These are phyloP conservation scores for Penicillium egyptiacum DNA, from an alignment of 495 filamentous ascomycete genomes.

Conservation along the genomic window DNA sequence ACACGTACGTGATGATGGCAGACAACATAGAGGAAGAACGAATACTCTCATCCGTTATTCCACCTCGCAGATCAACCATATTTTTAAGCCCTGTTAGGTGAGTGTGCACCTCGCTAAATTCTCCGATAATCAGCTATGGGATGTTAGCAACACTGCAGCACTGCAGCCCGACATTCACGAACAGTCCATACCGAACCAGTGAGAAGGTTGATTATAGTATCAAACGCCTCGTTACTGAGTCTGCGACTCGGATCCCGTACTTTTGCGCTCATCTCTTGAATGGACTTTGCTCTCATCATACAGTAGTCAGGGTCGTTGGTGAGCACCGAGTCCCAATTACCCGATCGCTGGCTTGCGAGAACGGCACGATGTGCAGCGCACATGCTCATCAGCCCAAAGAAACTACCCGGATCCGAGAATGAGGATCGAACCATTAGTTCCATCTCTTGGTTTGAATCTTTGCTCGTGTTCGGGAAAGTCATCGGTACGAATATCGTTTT, in stretches of 20 bases:
- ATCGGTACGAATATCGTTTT: slow-evolving; percentile 38
- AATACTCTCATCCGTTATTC: slow-evolving; percentile 31
- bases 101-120: slow-evolving; percentile 36
- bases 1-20: slow-evolving; percentile 34
- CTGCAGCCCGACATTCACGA: neutral
- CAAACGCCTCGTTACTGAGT: slow-evolving; percentile 36
- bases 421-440: slow-evolving; percentile 33
- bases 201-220: slow-evolving; percentile 39
- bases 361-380: slow-evolving; percentile 38
- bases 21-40: slow-evolving; percentile 28
- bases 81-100: slow-evolving; percentile 35
- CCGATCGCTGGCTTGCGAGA: slow-evolving; percentile 23
- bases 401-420: slow-evolving; percentile 37
- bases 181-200: slow-evolving; percentile 31
- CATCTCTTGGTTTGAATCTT: slow-evolving; percentile 23
- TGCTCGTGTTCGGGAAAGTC: slow-evolving; percentile 37
- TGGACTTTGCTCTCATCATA: slow-evolving; percentile 37
- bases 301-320: slow-evolving; percentile 36
- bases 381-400: slow-evolving; percentile 42
- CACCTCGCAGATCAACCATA: slow-evolving; percentile 41
- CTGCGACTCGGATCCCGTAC: slow-evolving; percentile 27
- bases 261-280: slow-evolving; percentile 38
- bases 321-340: slow-evolving; percentile 7
- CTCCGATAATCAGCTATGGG: slow-evolving; percentile 32
- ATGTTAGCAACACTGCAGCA: slow-evolving; percentile 10